Evolutionary conservation across 495 filamentous ascomycete genomes (phyloP).

Genomic region (Staphylotrichum tortipilum): DNA sequence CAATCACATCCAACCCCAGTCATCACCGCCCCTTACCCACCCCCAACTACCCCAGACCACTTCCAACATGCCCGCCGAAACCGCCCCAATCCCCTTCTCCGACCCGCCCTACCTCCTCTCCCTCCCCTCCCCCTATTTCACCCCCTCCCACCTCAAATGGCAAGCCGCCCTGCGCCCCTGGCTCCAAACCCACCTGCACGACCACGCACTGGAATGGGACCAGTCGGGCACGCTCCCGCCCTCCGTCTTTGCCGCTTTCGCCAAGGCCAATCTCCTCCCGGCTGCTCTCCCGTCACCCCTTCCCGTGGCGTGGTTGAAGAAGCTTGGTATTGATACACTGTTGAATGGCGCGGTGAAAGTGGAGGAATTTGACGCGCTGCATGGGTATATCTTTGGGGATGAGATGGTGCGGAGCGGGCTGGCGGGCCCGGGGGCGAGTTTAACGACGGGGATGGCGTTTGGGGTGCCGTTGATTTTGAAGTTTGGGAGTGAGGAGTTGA

Average conservation of each 20-base stretch:
- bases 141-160: slow-evolving; percentile 50
- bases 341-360: slow-evolving; percentile 58
- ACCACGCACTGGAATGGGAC: slow-evolving; percentile 61
- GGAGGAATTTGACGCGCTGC: slow-evolving; percentile 67
- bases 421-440: slow-evolving; percentile 47
- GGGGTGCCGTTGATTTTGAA: slow-evolving; percentile 63
- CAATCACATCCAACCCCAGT: background rate
- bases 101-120: slow-evolving; percentile 64
- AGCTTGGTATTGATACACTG: slow-evolving; percentile 54
- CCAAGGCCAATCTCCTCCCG: slow-evolving; percentile 53
- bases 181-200: slow-evolving; percentile 49
- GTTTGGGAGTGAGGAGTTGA: slow-evolving; percentile 50
- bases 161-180: slow-evolving; percentile 61
- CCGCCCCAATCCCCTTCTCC: slow-evolving; percentile 51
- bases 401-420: slow-evolving; percentile 61
- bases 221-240: slow-evolving; percentile 50
- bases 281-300: slow-evolving; percentile 58
- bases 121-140: slow-evolving; percentile 64
- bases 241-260: slow-evolving; percentile 54
- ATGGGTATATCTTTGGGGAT: slow-evolving; percentile 59
- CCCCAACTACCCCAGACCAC: background rate
- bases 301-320: slow-evolving; percentile 58
- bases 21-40: no score
- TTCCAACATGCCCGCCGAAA: background rate
- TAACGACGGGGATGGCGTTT: slow-evolving; percentile 64